These are phyloP conservation scores for Fusarium duplospermum DNA, from an alignment of 2,329 filamentous ascomycete species.

Conservation along the genomic window DNA sequence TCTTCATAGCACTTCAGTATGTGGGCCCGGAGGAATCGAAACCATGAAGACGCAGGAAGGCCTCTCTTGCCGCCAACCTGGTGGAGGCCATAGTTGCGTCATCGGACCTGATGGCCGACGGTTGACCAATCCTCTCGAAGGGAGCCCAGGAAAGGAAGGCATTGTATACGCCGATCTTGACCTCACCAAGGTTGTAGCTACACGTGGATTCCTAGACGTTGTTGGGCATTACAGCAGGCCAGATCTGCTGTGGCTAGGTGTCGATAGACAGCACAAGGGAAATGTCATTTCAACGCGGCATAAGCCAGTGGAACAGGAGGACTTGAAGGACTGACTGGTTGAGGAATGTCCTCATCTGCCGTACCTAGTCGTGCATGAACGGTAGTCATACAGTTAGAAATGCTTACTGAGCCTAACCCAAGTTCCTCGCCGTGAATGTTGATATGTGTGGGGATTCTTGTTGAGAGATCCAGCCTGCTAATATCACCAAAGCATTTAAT, in stretches of 20 bases:
- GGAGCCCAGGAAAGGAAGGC: conserved; percentile 50
- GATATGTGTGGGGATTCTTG: neutral
- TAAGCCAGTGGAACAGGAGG: conserved; percentile 5
- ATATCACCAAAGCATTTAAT: neutral
- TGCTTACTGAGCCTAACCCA: neutral
- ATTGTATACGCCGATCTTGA: conserved; percentile 65
- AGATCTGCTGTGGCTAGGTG: conserved; percentile 53
- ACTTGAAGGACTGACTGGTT: neutral
- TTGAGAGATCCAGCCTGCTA: neutral
- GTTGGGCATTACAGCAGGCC: conserved; percentile 51
- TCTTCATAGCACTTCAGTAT: conserved; percentile 48
- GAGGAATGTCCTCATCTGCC: neutral
- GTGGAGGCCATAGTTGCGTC: conserved; percentile 38
- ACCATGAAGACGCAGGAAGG: conserved; percentile 57
- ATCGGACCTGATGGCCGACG: conserved; percentile 39
- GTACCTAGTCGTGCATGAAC: neutral
- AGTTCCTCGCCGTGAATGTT: neutral
- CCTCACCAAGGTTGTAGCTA: conserved; percentile 54
- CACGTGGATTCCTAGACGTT: conserved; percentile 54
- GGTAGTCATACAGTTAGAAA: neutral
- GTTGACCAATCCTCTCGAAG: conserved; percentile 31
- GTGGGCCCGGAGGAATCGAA: conserved; percentile 54
- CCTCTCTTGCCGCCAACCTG: conserved; percentile 33
- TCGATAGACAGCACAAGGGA: conserved; percentile 31
- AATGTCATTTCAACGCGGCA: conserved; percentile 22